phyloP scores from a whole-genome alignment of 163 green algal species.

The Trebouxia gelatinosa region DNA sequence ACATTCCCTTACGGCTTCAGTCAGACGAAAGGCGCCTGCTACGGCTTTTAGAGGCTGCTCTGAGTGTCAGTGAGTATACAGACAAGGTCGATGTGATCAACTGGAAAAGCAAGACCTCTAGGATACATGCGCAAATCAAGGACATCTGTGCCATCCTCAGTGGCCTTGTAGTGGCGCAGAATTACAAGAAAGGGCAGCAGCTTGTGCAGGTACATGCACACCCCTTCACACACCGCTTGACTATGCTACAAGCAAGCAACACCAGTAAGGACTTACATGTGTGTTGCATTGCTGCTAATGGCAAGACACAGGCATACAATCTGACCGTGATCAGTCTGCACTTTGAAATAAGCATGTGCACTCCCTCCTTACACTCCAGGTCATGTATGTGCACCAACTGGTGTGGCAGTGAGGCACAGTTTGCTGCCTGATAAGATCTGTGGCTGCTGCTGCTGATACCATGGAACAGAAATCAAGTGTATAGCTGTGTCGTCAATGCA shows the following conservation, averaged over 20 bases:
- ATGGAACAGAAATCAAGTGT: not conserved
- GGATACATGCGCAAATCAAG: slow-evolving; percentile 85
- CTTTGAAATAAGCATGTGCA: too few relatives aligned
- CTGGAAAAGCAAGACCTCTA: slow-evolving; percentile 74
- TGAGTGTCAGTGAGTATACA: slow-evolving; percentile 92
- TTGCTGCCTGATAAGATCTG: not conserved
- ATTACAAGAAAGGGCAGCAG: slow-evolving; percentile 72
- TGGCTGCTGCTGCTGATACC: not conserved
- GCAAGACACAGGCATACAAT: too few relatives aligned
- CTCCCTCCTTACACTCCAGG: too few relatives aligned
- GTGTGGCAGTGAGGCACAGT: too few relatives aligned
- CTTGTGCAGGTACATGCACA: slow-evolving; percentile 72
- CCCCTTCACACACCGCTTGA: slow-evolving; percentile 23
- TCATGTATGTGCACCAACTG: too few relatives aligned
- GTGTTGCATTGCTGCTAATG: too few relatives aligned
- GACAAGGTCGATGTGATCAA: slow-evolving; percentile 89
- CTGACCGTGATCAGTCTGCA: too few relatives aligned
- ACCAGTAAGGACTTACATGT: too few relatives aligned
- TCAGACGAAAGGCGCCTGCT: slow-evolving; percentile 78
- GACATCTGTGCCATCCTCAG: slow-evolving; percentile 88
- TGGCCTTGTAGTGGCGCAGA: slow-evolving; percentile 82
- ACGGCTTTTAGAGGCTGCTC: slow-evolving; percentile 83
- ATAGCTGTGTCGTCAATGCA: too few relatives aligned
- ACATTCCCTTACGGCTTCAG: slow-evolving; percentile 83
- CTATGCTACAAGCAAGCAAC: too few relatives aligned